These are phyloP conservation scores for Spergularia marina DNA, from an alignment of 148 eudicot species.

Conservation along the genomic window DNA sequence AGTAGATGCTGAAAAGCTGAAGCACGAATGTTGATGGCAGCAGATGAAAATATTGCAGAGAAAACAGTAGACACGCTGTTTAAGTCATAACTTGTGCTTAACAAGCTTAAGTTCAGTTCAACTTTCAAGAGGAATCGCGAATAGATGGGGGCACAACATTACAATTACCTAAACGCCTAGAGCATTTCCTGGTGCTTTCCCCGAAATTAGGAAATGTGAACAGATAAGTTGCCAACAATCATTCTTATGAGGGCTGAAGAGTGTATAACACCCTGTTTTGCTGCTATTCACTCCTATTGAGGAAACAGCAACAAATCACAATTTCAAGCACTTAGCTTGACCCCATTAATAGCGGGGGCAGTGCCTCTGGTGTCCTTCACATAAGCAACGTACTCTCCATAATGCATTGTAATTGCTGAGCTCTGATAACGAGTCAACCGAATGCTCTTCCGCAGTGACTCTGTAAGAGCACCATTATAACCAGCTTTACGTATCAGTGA, in stretches of 20 bases:
- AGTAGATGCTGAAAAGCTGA: background rate
- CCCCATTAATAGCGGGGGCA: constrained; percentile 53
- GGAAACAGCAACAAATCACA: constrained; percentile 11
- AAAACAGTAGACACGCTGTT: background rate
- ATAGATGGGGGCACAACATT: constrained; percentile 5
- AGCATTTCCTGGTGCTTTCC: background rate
- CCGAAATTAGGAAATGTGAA: constrained; percentile 9
- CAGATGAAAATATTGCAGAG: background rate
- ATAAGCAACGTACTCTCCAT: constrained; percentile 60
- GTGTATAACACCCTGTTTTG: background rate
- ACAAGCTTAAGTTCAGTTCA: background rate
- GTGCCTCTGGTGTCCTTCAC: constrained; percentile 63
- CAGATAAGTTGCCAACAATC: constrained; percentile 6
- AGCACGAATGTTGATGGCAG: background rate
- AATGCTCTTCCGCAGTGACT: constrained; percentile 59
- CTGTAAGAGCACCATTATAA: constrained; percentile 66
- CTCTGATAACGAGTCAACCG: constrained; percentile 85
- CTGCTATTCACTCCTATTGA: constrained; percentile 2
- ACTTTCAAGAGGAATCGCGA: constrained; percentile 7
- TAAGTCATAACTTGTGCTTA: background rate
- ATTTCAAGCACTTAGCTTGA: constrained; percentile 37
- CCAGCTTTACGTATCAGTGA: constrained; percentile 84
- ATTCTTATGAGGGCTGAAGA: constrained; percentile 13
- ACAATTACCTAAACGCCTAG: constrained; percentile 1
- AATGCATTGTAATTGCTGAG: constrained; percentile 71